These are phyloP conservation scores for Venturiaceae sp. DNA, from an alignment of 2,329 filamentous ascomycete species.

Conservation along the genomic window DNA sequence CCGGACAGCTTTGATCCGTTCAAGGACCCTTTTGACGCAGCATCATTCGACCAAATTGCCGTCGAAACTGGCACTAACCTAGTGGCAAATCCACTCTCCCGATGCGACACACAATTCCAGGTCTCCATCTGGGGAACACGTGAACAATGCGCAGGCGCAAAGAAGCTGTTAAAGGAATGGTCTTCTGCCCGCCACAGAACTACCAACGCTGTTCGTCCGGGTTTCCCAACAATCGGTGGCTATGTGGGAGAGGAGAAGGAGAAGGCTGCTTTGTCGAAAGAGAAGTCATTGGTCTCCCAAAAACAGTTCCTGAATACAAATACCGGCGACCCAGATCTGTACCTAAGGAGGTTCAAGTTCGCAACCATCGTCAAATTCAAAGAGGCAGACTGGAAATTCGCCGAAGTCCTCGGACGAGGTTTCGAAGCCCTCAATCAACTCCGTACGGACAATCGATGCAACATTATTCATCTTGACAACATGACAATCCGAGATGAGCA, in stretches of 20 bases:
- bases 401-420: neutral
- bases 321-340: too few relatives aligned
- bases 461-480: neutral
- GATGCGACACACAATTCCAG: too few relatives aligned
- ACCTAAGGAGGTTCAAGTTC: neutral
- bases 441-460: neutral
- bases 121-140: neutral
- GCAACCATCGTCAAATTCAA: neutral
- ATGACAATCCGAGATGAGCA: neutral
- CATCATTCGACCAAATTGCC: neutral
- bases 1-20: neutral
- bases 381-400: neutral
- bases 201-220: neutral
- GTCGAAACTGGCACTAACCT: neutral
- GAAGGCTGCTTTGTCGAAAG: neutral
- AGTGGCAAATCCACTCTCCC: too few relatives aligned
- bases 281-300: too few relatives aligned
- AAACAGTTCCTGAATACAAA: too few relatives aligned
- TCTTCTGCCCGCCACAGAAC: neutral
- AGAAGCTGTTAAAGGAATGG: neutral
- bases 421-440: conserved; percentile 2
- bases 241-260: neutral
- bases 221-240: neutral
- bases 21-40: neutral
- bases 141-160: neutral